These are phyloP conservation scores for Conticribra guillardii DNA, from an alignment of 108 stramenopile species.

Conservation along the genomic window DNA sequence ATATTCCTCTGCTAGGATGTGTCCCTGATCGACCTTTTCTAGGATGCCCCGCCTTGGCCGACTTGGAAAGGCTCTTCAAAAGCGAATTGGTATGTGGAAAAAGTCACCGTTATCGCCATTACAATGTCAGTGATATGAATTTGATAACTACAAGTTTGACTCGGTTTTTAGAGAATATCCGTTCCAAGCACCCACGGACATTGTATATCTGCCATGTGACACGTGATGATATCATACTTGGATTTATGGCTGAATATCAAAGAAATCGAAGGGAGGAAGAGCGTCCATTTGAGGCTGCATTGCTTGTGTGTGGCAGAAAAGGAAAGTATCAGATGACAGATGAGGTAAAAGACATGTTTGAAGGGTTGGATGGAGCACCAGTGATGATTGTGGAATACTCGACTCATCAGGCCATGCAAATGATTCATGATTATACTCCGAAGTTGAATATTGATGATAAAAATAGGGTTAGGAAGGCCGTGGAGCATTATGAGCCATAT, in stretches of 20 bases:
- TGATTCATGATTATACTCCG: conserved; percentile 85
- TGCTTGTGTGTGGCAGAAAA: conserved; percentile 81
- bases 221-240: conserved; percentile 90
- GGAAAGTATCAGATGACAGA: conserved; percentile 67
- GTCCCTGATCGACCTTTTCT: conserved; percentile 93
- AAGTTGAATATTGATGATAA: conserved; percentile 91
- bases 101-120: conserved; percentile 83
- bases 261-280: conserved; percentile 52
- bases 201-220: conserved; percentile 94
- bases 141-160: conserved; percentile 89
- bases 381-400: conserved; percentile 66
- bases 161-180: conserved; percentile 88
- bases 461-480: conserved; percentile 78
- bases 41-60: conserved; percentile 89
- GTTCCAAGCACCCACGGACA: conserved; percentile 74
- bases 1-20: conserved; percentile 90
- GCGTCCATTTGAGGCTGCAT: conserved; percentile 74
- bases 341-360: conserved; percentile 76
- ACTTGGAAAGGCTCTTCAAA: conserved; percentile 86
- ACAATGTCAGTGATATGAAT: conserved; percentile 81
- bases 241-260: conserved; percentile 89
- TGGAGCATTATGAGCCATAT: conserved; percentile 91
- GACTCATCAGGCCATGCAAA: conserved; percentile 81
- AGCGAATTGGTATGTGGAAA: conserved; percentile 75
- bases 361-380: conserved; percentile 70